Evolutionary conservation across 1,284 basidiomycete genomes (phyloP).

Genomic region (Trametes hirsuta): DNA sequence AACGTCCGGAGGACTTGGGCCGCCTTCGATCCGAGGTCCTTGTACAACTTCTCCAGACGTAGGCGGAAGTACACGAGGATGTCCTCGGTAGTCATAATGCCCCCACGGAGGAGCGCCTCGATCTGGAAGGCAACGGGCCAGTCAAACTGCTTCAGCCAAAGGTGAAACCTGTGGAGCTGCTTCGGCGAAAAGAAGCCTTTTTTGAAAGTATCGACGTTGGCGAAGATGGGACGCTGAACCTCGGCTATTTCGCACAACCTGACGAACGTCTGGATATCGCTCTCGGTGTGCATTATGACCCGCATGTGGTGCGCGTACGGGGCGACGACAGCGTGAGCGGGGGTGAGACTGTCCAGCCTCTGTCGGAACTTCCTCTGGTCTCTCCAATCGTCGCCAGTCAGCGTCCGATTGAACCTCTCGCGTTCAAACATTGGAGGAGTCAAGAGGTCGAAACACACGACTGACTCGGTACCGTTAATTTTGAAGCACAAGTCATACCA

Average conservation of each 20-base stretch:
- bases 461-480: conserved; percentile 34
- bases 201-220: conserved; percentile 49
- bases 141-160: conserved; percentile 44
- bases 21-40: conserved; percentile 35
- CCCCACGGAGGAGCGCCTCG: conserved; percentile 64
- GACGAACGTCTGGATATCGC: conserved; percentile 50
- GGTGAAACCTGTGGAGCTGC: conserved; percentile 48
- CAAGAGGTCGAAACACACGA: conserved; percentile 66
- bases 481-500: neutral
- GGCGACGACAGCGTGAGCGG: conserved; percentile 55
- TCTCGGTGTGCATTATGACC: conserved; percentile 50
- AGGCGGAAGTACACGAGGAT: conserved; percentile 47
- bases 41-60: conserved; percentile 45
- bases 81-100: conserved; percentile 58
- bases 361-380: conserved; percentile 53
- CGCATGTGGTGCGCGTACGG: conserved; percentile 70
- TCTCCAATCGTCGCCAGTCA: conserved; percentile 41
- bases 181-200: conserved; percentile 53
- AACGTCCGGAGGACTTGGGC: conserved; percentile 57
- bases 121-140: conserved; percentile 75
- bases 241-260: conserved; percentile 57
- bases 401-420: conserved; percentile 55
- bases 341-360: conserved; percentile 57
- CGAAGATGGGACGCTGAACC: conserved; percentile 41
- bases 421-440: conserved; percentile 64